Percentiles rank a stretch among this genome's conserved stretches.
phyloP scores from a whole-genome alignment of 148 eudicot species.

The Arctostaphylos glauca region DNA sequence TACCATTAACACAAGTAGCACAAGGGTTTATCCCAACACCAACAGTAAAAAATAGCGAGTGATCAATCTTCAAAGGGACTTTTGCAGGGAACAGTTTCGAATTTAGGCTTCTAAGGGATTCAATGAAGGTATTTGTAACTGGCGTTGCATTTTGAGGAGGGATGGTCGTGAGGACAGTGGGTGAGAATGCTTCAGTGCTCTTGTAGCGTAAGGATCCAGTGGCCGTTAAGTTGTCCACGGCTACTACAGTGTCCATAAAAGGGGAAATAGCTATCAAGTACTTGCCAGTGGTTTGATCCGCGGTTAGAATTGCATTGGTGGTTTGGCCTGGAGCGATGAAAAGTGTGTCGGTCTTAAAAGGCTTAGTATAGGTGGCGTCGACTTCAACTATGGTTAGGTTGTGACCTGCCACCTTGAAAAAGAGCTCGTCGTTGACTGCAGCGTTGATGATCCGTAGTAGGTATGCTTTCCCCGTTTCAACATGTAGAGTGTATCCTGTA shows the following conservation, averaged over 20 bases:
- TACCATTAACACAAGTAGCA: constrained; percentile 53
- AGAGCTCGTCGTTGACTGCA: constrained; percentile 71
- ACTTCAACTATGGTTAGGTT: constrained; percentile 67
- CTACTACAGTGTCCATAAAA: constrained; percentile 74
- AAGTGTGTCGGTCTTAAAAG: constrained; percentile 55
- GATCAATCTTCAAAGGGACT: constrained; percentile 52
- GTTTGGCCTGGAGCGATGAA: constrained; percentile 82
- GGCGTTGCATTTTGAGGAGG: constrained; percentile 60
- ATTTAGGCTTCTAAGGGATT: constrained; percentile 51
- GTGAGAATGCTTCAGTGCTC: constrained; percentile 19
- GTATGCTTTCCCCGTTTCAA: constrained; percentile 56
- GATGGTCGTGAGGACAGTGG: constrained; percentile 32
- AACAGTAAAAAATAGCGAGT: constrained; percentile 47
- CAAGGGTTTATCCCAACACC: constrained; percentile 70
- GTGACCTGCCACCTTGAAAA: constrained; percentile 68
- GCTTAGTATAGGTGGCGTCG: constrained; percentile 67
- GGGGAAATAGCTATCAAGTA: constrained; percentile 62
- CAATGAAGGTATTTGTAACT: constrained; percentile 26
- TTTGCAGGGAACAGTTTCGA: constrained; percentile 50
- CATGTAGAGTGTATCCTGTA: constrained; percentile 53
- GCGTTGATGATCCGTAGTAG: constrained; percentile 70
- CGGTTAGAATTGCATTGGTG: constrained; percentile 57
- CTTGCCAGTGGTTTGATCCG: constrained; percentile 42
- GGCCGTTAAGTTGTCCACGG: constrained; percentile 52
- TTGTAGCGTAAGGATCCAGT: constrained; percentile 44